Evolutionary conservation across 768 basidiomycete genomes (phyloP), one percentile per base, ranked within the genome.

Genomic region (Bullera alba): DNA sequence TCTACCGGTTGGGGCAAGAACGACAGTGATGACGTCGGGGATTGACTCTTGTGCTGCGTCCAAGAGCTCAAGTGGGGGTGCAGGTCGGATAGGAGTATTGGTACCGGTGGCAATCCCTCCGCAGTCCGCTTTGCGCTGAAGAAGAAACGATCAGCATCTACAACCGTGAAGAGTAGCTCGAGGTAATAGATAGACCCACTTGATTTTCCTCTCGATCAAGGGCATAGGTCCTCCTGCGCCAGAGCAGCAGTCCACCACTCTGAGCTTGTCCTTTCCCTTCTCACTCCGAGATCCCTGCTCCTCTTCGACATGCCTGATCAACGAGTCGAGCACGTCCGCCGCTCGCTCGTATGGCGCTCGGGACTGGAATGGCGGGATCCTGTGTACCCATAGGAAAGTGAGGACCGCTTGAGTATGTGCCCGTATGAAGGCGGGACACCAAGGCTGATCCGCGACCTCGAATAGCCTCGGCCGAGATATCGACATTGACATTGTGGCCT

Each of bases 151-250:
- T 48, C 15, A 51, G 29, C 22, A 45, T 26, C 21, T 21, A 8
- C 26, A 21, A 3, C 29, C 21, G 7, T 17, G 0, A 2, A 46
- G 28, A 23, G n/a, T n/a, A n/a, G n/a, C n/a, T n/a, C n/a, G n/a
- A 5, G 42, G 21, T 6, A 12, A 27, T 27, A 28, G 30, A 39
- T 26, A 50, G 5, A 60, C 65, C 56, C 59, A 71, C 70, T 71
- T 71, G 42, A 71, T 57, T 17, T 44, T 42, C 51, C 41, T 51
- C 51, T 71, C 67, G 42, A 71, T 60, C 27, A 42, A 46, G 6
- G 56, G 54, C 29, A 69, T 53, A 36, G 67, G 65, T 21, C 70
- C 67, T 19, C 70, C 67, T 16, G 63, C 67, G 7, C 67, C 67
- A 12, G 52, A 54, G 54, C 70, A 69, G 37, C 66, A 69, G 55